phyloP scores from a whole-genome alignment of 768 basidiomycete genomes.

The Neoboletus brunneissimus region DNA sequence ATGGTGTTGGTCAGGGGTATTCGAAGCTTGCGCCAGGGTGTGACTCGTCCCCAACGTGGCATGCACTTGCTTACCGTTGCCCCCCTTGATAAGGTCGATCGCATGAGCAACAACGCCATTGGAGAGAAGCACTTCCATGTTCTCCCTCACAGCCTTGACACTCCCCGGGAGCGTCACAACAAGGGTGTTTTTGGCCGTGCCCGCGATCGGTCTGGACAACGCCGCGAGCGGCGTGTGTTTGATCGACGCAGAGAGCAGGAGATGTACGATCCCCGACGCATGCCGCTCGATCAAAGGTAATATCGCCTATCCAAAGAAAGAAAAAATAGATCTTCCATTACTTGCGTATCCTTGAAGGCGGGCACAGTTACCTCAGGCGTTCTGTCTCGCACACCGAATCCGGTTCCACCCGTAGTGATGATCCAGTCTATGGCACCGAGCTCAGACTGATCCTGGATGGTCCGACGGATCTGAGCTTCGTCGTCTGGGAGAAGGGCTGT shows the following conservation, averaged over 20 bases:
- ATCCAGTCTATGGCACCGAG: constrained; percentile 62
- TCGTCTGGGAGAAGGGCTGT: constrained; percentile 67
- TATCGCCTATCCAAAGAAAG: constrained; percentile 46
- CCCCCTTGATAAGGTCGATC: constrained; percentile 68
- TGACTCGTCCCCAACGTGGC: constrained; percentile 40
- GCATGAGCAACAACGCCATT: constrained; percentile 65
- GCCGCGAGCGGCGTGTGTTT: constrained; percentile 77
- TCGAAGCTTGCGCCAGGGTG: constrained; percentile 7
- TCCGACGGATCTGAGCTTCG: constrained; percentile 43
- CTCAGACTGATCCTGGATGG: constrained; percentile 46
- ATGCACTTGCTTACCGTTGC: constrained; percentile 60
- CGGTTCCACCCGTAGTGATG: constrained; percentile 85
- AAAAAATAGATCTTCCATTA: neutral
- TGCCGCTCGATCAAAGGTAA: constrained; percentile 61
- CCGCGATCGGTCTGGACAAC: constrained; percentile 80
- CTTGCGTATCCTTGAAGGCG: neutral
- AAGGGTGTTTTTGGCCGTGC: constrained; percentile 62
- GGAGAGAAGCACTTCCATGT: constrained; percentile 57
- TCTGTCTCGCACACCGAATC: constrained; percentile 74
- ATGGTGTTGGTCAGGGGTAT: constrained; percentile 27
- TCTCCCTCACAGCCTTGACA: constrained; percentile 81
- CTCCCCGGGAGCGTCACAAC: constrained; percentile 84
- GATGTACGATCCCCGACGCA: constrained; percentile 71
- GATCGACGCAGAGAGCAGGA: constrained; percentile 66
- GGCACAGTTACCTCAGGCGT: constrained; percentile 69